A percentile compares a stretch with the other conserved stretches of the same genome.
Conservation (phyloP, 2,329 filamentous ascomycete species). For the Microdochium nivale region DNA sequence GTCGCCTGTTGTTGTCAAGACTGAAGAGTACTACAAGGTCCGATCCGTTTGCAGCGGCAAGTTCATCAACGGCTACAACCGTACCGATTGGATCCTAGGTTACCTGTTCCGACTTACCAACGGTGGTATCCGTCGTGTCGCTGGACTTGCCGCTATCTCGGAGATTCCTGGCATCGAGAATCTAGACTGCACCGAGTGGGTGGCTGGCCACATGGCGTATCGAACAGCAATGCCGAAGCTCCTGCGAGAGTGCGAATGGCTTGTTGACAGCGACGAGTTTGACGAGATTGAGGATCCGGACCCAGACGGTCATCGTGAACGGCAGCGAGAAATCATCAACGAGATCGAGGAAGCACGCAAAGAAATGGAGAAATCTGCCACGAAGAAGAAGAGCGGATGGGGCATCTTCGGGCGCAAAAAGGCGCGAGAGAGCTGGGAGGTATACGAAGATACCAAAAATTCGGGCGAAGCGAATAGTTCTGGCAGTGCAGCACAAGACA, state of each 20-base stretch:
- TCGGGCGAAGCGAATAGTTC: conserved; percentile 12
- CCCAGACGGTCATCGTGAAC: conserved; percentile 79
- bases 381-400: conserved; percentile 41
- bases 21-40: conserved; percentile 76
- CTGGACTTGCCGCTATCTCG: conserved; percentile 71
- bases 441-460: conserved; percentile 66
- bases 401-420: conserved; percentile 79
- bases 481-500: conserved; percentile 36
- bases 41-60: conserved; percentile 82
- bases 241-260: conserved; percentile 81
- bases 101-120: conserved; percentile 94
- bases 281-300: conserved; percentile 95
- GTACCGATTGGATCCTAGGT: conserved; percentile 93
- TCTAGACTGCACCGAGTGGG: conserved; percentile 74
- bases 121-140: conserved; percentile 82
- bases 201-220: conserved; percentile 95
- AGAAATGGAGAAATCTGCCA: conserved; percentile 62
- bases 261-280: conserved; percentile 88
- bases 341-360: conserved; percentile 94
- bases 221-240: conserved; percentile 84
- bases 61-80: conserved; percentile 90
- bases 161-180: conserved; percentile 79
- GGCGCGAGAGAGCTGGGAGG: conserved; percentile 88
- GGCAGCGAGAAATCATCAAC: conserved; percentile 87
- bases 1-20: conserved; percentile 82